Evolutionary conservation across 2,329 filamentous ascomycete genomes (phyloP), one percentile per base, ranked within the genome.

Genomic region (Aspergillus sp.): DNA sequence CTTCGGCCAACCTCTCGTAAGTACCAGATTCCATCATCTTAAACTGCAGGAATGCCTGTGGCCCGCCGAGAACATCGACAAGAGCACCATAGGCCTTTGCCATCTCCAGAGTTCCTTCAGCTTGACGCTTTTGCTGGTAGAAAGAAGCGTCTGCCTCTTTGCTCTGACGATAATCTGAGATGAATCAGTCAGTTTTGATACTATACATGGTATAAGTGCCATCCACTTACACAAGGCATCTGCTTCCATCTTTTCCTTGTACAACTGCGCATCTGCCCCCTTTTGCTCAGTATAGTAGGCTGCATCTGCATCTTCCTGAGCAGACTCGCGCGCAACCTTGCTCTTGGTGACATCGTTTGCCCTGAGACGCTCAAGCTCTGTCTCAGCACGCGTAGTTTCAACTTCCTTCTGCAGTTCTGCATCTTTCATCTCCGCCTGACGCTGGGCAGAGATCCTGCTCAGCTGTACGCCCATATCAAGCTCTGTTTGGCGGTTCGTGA

Each of bases 11-110:
- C 55, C 83, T 78, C 60, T 87, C 79, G 65, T 88, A 91, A 0
- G 85, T 87, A 54, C 84, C 84, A 65, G 85, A 85, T 70, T 90
- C 84, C 60, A 95, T 82, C 89, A 94, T 94, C 69, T 91, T 78
- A 74, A 86, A 91, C 64, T 90, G 85, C 56, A 94, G 74, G 45
- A 95, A 75, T 28, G 86, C 86, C 31, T 83, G 77, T 2, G 89
- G 86, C 0, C 89, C 88, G 47, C 88, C 88, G 37, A 94, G 82
- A 0, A 87, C 87, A 1, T 76, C 67, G 2, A 83, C 75, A 59
- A 94, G 76, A 56, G 83, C 81, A 50, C 74, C 75, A 66, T 93
- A 94, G n/a, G 86, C 88, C 43, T 84, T 82, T 1, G 88, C 87
- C 81, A 90, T 88, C 56, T 87, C 86, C 0, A 72, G 65, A 31